These are phyloP conservation scores for Gossypium arboreum DNA, from an alignment of 345 rosid genomes.

Conservation along the genomic window DNA sequence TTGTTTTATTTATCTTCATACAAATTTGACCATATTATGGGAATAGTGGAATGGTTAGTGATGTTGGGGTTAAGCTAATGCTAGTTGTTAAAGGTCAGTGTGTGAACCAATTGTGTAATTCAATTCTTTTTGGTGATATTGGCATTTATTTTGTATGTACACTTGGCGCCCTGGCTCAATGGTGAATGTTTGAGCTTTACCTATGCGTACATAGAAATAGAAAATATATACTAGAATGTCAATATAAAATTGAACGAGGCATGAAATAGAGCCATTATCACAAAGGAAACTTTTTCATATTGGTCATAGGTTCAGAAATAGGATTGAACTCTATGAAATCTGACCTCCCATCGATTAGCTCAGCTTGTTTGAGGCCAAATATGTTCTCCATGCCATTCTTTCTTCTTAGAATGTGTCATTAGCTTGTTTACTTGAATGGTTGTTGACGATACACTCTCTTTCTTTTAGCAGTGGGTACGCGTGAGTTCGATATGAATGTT, in stretches of 20 bases:
- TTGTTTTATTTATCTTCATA: too few species aligned
- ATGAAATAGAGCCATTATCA: too few species aligned
- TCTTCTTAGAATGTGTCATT: neutral
- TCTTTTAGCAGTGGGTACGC: slow-evolving; percentile 41
- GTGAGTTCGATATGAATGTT: neutral
- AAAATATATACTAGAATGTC: too few species aligned
- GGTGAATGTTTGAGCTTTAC: too few species aligned
- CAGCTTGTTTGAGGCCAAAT: neutral
- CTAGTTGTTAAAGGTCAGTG: too few species aligned
- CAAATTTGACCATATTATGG: too few species aligned
- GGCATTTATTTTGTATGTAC: neutral
- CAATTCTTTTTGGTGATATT: neutral
- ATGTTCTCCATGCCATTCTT: neutral
- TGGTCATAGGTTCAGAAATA: neutral
- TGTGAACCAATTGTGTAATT: too few species aligned
- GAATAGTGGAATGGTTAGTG: too few species aligned
- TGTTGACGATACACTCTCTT: neutral
- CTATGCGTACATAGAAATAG: too few species aligned
- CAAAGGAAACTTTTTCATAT: too few species aligned
- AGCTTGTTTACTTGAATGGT: neutral
- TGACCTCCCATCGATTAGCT: neutral
- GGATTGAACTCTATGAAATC: neutral
- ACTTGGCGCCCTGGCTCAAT: too few species aligned
- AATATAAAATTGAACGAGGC: too few species aligned
- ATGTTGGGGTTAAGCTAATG: neutral